Base-by-base conservation (phyloP, 352 stramenopile genomes). In the Globisporangium camurandrum region DNA sequence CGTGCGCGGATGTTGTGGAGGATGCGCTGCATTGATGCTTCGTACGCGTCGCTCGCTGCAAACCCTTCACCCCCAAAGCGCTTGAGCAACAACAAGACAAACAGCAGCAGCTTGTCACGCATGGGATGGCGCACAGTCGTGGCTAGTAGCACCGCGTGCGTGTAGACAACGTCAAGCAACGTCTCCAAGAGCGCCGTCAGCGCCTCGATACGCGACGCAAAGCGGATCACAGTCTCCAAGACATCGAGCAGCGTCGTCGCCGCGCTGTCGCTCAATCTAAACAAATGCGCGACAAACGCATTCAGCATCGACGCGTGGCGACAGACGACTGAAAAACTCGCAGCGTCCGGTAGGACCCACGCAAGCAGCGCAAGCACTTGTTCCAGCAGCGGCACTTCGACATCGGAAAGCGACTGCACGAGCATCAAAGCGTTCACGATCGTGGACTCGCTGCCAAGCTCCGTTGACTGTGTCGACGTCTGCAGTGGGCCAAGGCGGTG, bases 21-120 rank as follows among this genome's bases (percentile, higher is more conserved):
- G 37, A 88, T 71, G 24, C 71, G 59, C 37, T 85, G 67, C 23
- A 86, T 71, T 2, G 74, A 60, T 9, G 73, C 57, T 53, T 88
- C 76, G 34, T 83, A 88, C 4, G 69, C 62, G 8, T 50, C 53
- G 38, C 64, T 73, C 4, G 59, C 70, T 17, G 69, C 57, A n/a
- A 79, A 56, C 3, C 66, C 64, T 36, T 75, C 63, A 12, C 85
- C 69, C 3, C 76, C 69, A 30, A 76, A 66, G 0, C 71, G 69
- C 31, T 88, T 75, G 26, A 88, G 36, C n/a, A 76, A 57, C 30
- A 78, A 41, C 0, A 88, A 46, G 19, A 82, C 63, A 24, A 61
- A 76, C 19, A 88, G 48, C 23, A 86, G 43, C 34, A 88, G 31
- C 22, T 65, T 69, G 45, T 67, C 65, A n/a, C n/a, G n/a, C n/a